Percentiles rank a stretch among this genome's conserved stretches.
phyloP scores from a whole-genome alignment of 148 eudicot species.

The Vaccinium myrtillus region DNA sequence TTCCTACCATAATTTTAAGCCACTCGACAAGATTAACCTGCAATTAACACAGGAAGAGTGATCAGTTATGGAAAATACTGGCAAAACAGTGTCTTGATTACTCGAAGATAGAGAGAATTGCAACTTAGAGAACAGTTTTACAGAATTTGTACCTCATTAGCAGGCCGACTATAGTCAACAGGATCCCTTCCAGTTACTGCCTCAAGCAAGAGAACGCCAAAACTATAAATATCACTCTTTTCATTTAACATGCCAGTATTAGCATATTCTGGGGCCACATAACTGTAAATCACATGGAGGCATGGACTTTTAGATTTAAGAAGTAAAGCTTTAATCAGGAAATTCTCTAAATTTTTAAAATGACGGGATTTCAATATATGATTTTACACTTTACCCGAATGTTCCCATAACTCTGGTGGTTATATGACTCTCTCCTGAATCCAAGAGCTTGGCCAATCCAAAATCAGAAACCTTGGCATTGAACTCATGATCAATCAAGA shows the following conservation, averaged over 20 bases:
- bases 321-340: not conserved
- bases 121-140: not conserved
- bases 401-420: slow-evolving; percentile 95
- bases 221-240: slow-evolving; percentile 88
- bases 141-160: slow-evolving; percentile 57
- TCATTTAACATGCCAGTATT: slow-evolving; percentile 83
- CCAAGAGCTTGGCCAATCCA: slow-evolving; percentile 93
- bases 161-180: slow-evolving; percentile 78
- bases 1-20: slow-evolving; percentile 92
- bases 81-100: not conserved
- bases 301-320: slow-evolving; percentile 3
- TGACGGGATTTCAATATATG: not conserved
- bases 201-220: slow-evolving; percentile 82
- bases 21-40: slow-evolving; percentile 93
- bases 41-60: slow-evolving; percentile 10
- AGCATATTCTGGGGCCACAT: slow-evolving; percentile 96
- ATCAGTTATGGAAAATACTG: slow-evolving; percentile 1
- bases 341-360: slow-evolving; percentile 3
- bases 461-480: slow-evolving; percentile 86
- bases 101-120: not conserved
- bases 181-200: slow-evolving; percentile 89
- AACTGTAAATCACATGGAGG: slow-evolving; percentile 39
- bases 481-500: slow-evolving; percentile 77
- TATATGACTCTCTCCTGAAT: slow-evolving; percentile 85
- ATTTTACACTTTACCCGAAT: slow-evolving; percentile 61